phyloP scores from a whole-genome alignment of 306 rosid species.

The Ceratonia siliqua region DNA sequence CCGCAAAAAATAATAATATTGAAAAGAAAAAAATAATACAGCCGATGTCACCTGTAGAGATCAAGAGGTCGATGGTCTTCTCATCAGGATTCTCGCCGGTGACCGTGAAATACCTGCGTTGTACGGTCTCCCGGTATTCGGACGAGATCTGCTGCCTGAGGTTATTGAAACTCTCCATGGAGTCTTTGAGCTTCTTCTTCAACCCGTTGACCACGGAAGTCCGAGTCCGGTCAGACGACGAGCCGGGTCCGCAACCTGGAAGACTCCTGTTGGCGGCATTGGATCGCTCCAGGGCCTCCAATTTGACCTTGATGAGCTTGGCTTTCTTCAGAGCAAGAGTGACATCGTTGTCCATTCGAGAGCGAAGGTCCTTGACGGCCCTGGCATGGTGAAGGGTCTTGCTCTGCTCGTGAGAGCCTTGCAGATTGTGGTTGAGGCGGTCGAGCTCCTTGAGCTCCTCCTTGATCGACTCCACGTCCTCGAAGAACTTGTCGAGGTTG shows the following conservation, averaged over 20 bases:
- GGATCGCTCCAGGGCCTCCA: constrained; percentile 69
- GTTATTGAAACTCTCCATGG: constrained; percentile 62
- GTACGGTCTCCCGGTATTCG: constrained; percentile 71
- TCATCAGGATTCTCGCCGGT: constrained; percentile 79
- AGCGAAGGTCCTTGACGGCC: constrained; percentile 67
- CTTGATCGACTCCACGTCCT: constrained; percentile 62
- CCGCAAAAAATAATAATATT: background rate
- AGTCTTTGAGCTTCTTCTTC: constrained; percentile 66
- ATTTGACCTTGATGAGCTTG: constrained; percentile 59
- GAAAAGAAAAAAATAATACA: background rate
- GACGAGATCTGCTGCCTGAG: constrained; percentile 57
- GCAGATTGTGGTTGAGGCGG: constrained; percentile 46
- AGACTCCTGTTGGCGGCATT: constrained; percentile 65
- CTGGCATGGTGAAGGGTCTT: constrained; percentile 67
- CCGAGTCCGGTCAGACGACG: constrained; percentile 70
- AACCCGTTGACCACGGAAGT: constrained; percentile 63
- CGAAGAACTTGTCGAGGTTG: constrained; percentile 61
- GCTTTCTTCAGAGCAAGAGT: constrained; percentile 66
- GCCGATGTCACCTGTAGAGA: constrained; percentile 55
- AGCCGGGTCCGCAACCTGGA: constrained; percentile 69
- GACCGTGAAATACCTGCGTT: constrained; percentile 70
- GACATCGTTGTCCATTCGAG: constrained; percentile 71
- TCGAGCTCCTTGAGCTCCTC: constrained; percentile 71
- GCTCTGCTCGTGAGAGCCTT: constrained; percentile 57
- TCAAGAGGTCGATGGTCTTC: constrained; percentile 60